These are phyloP conservation scores for Prunus armeniaca DNA, from an alignment of 306 rosid species.

Conservation along the genomic window DNA sequence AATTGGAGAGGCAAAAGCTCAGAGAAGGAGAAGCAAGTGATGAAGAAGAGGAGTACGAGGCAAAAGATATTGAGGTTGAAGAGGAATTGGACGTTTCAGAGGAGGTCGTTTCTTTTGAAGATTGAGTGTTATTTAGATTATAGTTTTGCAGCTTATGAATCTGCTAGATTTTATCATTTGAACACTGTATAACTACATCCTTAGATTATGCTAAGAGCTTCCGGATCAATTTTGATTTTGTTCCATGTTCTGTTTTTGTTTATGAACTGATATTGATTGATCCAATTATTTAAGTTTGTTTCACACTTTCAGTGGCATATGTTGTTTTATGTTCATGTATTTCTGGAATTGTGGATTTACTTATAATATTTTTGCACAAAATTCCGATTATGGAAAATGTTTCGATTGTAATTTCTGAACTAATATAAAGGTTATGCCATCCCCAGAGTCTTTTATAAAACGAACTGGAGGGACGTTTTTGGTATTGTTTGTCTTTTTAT, in stretches of 20 bases:
- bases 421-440: too few species aligned
- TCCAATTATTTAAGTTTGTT: background rate
- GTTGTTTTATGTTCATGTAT: background rate
- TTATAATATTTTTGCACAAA: background rate
- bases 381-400: background rate
- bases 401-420: too few species aligned
- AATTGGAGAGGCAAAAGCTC: constrained; percentile 43
- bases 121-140: background rate
- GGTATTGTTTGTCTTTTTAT: too few species aligned
- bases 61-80: constrained; percentile 82
- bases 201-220: background rate
- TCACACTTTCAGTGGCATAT: background rate
- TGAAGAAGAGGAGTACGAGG: constrained; percentile 92
- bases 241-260: background rate
- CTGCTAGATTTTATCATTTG: background rate
- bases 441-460: too few species aligned
- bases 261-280: background rate
- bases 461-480: too few species aligned
- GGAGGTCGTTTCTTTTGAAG: constrained; percentile 59
- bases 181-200: background rate
- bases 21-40: constrained; percentile 92
- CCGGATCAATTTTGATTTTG: background rate
- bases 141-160: background rate
- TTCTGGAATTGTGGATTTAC: background rate
- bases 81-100: constrained; percentile 50